Evolutionary conservation across 2,329 filamentous ascomycete species (phyloP).

Genomic region (Pseudopithomyces maydicus): DNA sequence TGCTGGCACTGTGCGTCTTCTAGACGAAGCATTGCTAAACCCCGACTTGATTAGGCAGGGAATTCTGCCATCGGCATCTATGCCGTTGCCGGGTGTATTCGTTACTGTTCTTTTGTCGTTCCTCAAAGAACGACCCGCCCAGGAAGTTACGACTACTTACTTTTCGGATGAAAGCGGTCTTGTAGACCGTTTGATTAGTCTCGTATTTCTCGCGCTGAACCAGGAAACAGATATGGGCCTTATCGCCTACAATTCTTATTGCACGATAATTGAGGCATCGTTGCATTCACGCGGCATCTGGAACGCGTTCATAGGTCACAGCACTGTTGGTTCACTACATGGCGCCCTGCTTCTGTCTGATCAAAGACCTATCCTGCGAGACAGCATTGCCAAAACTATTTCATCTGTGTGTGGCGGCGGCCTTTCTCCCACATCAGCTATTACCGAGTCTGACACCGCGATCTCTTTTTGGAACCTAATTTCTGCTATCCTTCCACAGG

Average conservation of each 20-base stretch:
- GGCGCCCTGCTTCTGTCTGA: constrained; percentile 36
- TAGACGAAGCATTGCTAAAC: constrained; percentile 37
- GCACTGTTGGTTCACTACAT: constrained; percentile 33
- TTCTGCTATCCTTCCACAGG: constrained; percentile 34
- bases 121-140: constrained; percentile 41
- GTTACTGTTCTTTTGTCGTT: constrained; percentile 38
- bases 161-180: constrained; percentile 37
- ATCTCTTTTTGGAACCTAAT: constrained; percentile 41
- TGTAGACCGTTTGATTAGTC: constrained; percentile 36
- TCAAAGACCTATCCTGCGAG: constrained; percentile 26
- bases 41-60: constrained; percentile 27
- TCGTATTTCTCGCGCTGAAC: constrained; percentile 28
- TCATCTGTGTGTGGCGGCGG: constrained; percentile 42
- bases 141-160: constrained; percentile 36
- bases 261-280: constrained; percentile 42
- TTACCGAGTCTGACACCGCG: constrained; percentile 35
- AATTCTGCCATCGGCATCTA: constrained; percentile 23
- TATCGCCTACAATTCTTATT: constrained; percentile 32
- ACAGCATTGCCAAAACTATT: constrained; percentile 34
- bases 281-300: constrained; percentile 41
- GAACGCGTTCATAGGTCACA: constrained; percentile 35
- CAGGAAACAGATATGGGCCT: constrained; percentile 16
- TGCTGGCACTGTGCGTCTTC: constrained; percentile 34
- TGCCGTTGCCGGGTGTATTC: constrained; percentile 34
- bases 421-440: constrained; percentile 38